A percentile compares a stretch with the other conserved stretches of the same genome.
These are phyloP conservation scores for slime mould (Dictyostelium discoideum) DNA, from an alignment of 78 protist genomes.

Conservation along the genomic window dicty_2.7 NC_007090.3:5151001-5151500, in stretches of 20 bases:
- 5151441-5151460: neutral
- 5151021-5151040: no score
- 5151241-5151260: slow-evolving; percentile 21
- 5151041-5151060: slow-evolving; percentile 37
- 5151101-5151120: slow-evolving; percentile 68
- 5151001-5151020: neutral
- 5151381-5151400: no score
- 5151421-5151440: neutral
- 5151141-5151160: neutral
- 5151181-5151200: no score
- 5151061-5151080: slow-evolving; percentile 32
- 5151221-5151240: neutral
- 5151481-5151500: neutral
- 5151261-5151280: slow-evolving; percentile 73
- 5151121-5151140: neutral
- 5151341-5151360: slow-evolving; percentile 55
- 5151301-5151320: slow-evolving; percentile 9
- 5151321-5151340: slow-evolving; percentile 29
- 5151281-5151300: slow-evolving; percentile 64
- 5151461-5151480: slow-evolving; percentile 5
- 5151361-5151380: slow-evolving; percentile 14
- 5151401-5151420: no score
- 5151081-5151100: slow-evolving; percentile 20
- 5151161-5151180: no score
- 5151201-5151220: neutral